phyloP scores from a whole-genome alignment of 179 eudicot genomes.

The Heliamphora pulchella region DNA sequence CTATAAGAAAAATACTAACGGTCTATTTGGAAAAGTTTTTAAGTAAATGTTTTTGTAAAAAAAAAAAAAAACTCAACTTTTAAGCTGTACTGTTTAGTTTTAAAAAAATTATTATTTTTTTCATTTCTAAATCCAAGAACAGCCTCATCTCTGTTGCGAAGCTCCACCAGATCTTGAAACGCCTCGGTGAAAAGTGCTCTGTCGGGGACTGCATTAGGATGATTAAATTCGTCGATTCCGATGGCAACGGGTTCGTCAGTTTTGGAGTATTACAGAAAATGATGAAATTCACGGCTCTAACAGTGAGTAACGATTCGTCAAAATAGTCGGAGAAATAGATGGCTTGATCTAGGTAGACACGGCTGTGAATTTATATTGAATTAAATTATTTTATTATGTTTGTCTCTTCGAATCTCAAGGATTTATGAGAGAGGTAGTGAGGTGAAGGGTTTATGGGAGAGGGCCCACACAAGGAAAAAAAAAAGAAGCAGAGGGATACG shows the following conservation, averaged over 20 bases:
- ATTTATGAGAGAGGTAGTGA: too few relatives aligned
- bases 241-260: constrained; percentile 67
- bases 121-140: constrained; percentile 14
- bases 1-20: too few relatives aligned
- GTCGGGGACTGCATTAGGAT: constrained; percentile 46
- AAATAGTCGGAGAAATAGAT: neutral
- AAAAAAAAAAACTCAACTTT: too few relatives aligned
- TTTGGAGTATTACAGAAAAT: constrained; percentile 71
- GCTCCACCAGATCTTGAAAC: constrained; percentile 48
- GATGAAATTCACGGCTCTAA: constrained; percentile 26
- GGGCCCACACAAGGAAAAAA: too few relatives aligned
- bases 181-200: constrained; percentile 55
- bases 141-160: constrained; percentile 57
- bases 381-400: too few relatives aligned
- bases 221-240: constrained; percentile 62
- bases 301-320: neutral
- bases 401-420: too few relatives aligned
- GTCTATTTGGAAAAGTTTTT: too few relatives aligned
- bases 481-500: too few relatives aligned
- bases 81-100: too few relatives aligned
- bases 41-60: too few relatives aligned
- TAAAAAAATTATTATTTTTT: too few relatives aligned
- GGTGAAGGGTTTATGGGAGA: too few relatives aligned
- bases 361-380: neutral
- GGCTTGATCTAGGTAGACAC: neutral